Conservation (phyloP, 2,329 filamentous ascomycete species). For the Venturia aucupariae region DNA sequence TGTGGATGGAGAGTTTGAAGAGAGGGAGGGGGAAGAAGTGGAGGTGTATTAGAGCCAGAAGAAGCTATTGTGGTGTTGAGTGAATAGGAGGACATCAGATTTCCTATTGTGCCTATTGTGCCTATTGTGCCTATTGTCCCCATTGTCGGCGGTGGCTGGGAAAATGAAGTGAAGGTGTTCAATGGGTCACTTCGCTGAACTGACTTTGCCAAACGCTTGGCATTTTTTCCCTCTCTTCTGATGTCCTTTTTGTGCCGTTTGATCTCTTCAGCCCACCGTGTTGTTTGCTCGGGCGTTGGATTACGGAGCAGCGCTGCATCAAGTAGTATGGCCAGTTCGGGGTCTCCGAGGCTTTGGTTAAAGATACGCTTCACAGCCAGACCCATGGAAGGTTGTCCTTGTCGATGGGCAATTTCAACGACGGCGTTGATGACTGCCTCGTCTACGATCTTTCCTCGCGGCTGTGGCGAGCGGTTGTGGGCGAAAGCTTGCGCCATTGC, state of each 20-base stretch:
- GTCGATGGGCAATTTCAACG: slow-evolving; percentile 24
- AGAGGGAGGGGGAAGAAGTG: background rate
- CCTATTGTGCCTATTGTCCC: background rate
- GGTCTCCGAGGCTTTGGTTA: slow-evolving; percentile 30
- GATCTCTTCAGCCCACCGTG: slow-evolving; percentile 34
- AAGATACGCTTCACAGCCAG: slow-evolving; percentile 35
- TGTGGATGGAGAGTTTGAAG: background rate
- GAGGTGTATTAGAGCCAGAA: slow-evolving; percentile 1
- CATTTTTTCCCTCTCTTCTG: slow-evolving; percentile 22
- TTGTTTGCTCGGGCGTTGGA: slow-evolving; percentile 30
- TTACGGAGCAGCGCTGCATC: slow-evolving; percentile 34
- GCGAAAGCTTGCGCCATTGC: slow-evolving; percentile 12
- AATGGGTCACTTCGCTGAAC: background rate
- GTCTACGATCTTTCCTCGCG: slow-evolving; percentile 15
- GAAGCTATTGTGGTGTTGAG: slow-evolving; percentile 2
- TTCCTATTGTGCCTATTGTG: background rate
- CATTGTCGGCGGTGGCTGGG: slow-evolving; percentile 8
- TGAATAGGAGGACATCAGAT: background rate
- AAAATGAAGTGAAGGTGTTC: slow-evolving; percentile 1
- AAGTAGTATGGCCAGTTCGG: slow-evolving; percentile 30
- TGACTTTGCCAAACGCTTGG: slow-evolving; percentile 11
- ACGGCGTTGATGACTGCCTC: slow-evolving; percentile 33
- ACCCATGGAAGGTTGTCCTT: slow-evolving; percentile 25
- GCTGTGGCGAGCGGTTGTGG: slow-evolving; percentile 13
- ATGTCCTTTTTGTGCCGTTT: slow-evolving; percentile 34